Conservation (phyloP, 2,329 filamentous ascomycete genomes). For the Fusarium sulawesiense region DNA sequence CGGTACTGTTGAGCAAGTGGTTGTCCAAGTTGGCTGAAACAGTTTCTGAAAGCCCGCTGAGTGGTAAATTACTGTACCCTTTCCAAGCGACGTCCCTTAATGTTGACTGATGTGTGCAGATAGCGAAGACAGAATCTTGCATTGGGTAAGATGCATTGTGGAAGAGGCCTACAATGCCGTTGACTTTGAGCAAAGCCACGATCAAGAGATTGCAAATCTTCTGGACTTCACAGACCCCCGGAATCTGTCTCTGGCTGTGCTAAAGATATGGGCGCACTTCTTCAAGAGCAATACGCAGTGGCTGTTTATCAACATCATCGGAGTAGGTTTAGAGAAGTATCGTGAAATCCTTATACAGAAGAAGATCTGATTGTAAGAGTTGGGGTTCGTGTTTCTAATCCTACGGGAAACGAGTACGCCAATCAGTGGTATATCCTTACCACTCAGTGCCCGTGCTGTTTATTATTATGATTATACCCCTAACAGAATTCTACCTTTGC, state of each 20-base stretch:
- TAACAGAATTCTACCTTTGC: no score
- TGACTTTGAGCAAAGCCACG: conserved; percentile 49
- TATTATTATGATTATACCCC: not conserved
- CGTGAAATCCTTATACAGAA: conserved; percentile 39
- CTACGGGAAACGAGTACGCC: not conserved
- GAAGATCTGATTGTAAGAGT: not conserved
- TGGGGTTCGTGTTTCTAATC: not conserved
- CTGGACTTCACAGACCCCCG: not conserved
- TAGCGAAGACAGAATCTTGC: conserved; percentile 58
- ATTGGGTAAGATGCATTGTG: conserved; percentile 60
- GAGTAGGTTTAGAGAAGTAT: conserved; percentile 54
- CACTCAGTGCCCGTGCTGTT: not conserved
- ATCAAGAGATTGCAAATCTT: not conserved
- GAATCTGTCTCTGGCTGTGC: conserved; percentile 48
- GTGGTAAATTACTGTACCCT: not conserved
- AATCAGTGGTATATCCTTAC: not conserved
- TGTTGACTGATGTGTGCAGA: conserved; percentile 37
- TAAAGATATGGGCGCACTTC: conserved; percentile 60
- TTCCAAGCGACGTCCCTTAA: fast-evolving
- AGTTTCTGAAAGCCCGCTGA: not conserved
- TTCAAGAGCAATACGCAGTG: conserved; percentile 61
- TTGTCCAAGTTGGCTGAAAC: conserved; percentile 5
- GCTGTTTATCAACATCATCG: conserved; percentile 60
- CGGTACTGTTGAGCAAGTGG: conserved; percentile 64
- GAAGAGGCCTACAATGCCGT: conserved; percentile 56